Evolutionary conservation across 106 monocot genomes (phyloP), one percentile per base, ranked within the genome.

Genomic region (Dioscorea dumetorum): DNA sequence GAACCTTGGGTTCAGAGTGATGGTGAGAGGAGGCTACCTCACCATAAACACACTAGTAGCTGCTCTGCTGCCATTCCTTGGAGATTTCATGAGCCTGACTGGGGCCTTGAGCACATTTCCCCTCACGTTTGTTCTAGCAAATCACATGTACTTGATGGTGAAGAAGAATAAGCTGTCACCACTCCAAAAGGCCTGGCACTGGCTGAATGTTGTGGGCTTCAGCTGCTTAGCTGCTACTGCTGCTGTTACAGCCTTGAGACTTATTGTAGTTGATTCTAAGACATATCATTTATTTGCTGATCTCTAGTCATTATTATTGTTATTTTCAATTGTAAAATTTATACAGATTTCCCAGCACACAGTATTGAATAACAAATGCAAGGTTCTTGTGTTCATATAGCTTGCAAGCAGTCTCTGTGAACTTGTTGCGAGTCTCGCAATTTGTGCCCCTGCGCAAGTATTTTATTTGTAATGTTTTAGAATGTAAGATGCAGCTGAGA

Each of bases 11-110:
- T 99, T 99, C 57, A 82, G 97, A 49, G 70, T 99, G 12, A 7
- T 72, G 5, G 89, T 92, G 9, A 72, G 97, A 76, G 97, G 92
- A 52, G 87, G 88, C 62, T 91, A 92, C 63, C 80, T 99, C 12
- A 73, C 81, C 0, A 22, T 99, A 50, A 99, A 84, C 82, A 99
- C 97, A 8, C 33, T 87, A 8, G 81, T 99, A 17, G 84, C 97
- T 0, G 91, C 97, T 5, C 57, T 87, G 35, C 82, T 99, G 3
- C 97, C 97, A 28, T 99, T 99, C 50, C 78, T 99, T 1, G 92
- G 92, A 33, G 97, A 99, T 59, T 92, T 99, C 77, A 92, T 99
- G 92, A 99, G 89, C 80, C 67, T 99, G 58, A 91, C 89, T 0
- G 97, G 97, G 0, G 91, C 97, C 24, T 35, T 99, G 48, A 92